Conservation (phyloP, 2,329 filamentous ascomycete genomes). For the Ophiostoma tasmaniense region DNA sequence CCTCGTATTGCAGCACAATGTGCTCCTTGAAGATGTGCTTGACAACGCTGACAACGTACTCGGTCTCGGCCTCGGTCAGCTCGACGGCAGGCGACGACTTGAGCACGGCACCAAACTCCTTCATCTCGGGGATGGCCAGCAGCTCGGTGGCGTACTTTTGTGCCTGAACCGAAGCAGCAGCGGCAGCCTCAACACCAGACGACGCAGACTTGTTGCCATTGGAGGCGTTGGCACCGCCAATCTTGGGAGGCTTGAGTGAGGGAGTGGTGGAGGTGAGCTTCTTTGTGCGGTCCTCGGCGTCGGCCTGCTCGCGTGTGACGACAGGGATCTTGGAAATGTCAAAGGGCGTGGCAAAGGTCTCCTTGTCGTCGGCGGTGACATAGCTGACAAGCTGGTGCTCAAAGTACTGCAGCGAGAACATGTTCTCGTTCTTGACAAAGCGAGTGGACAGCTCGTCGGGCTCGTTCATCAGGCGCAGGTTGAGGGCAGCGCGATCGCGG, state of each 20-base stretch:
- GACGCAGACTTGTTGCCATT: conserved; percentile 53
- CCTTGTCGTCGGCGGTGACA: conserved; percentile 83
- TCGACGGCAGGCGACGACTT: conserved; percentile 83
- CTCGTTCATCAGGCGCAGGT: conserved; percentile 83
- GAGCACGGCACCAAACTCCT: conserved; percentile 79
- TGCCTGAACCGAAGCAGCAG: conserved; percentile 68
- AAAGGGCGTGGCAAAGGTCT: conserved; percentile 76
- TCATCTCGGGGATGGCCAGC: conserved; percentile 81
- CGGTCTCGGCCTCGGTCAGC: conserved; percentile 92
- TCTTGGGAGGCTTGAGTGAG: conserved; percentile 85
- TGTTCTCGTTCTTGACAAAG: conserved; percentile 94
- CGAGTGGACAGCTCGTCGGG: conserved; percentile 76
- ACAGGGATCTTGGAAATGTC: conserved; percentile 86
- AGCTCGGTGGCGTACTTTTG: conserved; percentile 87
- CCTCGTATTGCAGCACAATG: conserved; percentile 88
- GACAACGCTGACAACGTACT: conserved; percentile 87
- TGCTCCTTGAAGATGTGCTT: conserved; percentile 99
- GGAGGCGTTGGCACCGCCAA: conserved; percentile 43
- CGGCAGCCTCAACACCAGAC: conserved; percentile 60
- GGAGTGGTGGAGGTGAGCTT: conserved; percentile 90
- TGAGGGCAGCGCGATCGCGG: conserved; percentile 86
- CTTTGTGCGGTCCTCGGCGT: conserved; percentile 93
- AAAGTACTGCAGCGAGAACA: conserved; percentile 89
- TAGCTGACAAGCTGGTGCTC: conserved; percentile 98
- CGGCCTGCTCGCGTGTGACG: conserved; percentile 89